phyloP scores from a whole-genome alignment of 1,284 basidiomycete species.

The Megacollybia platyphylla region DNA sequence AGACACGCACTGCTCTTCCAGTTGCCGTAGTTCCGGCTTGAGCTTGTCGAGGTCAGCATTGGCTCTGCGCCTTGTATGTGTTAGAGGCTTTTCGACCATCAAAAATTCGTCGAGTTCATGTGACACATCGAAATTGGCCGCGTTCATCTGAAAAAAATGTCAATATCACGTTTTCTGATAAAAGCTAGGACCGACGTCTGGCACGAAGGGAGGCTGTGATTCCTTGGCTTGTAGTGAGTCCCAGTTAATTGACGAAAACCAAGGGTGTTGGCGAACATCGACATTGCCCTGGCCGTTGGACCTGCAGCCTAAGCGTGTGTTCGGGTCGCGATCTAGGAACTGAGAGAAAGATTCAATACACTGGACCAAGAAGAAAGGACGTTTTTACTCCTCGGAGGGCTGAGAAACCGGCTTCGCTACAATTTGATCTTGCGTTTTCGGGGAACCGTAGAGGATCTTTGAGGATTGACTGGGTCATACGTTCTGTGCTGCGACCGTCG shows the following conservation, averaged over 20 bases:
- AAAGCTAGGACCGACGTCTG: constrained; percentile 53
- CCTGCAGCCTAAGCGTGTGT: constrained; percentile 72
- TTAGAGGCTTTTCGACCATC: constrained; percentile 93
- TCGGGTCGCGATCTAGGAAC: constrained; percentile 80
- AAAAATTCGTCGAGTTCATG: constrained; percentile 95
- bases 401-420: constrained; percentile 27
- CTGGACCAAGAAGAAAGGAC: constrained; percentile 3
- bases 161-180: constrained; percentile 5
- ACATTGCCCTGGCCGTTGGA: constrained; percentile 54
- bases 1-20: constrained; percentile 72
- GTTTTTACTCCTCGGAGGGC: constrained; percentile 37
- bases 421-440: constrained; percentile 31
- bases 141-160: constrained; percentile 53
- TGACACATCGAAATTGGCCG: constrained; percentile 94
- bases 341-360: constrained; percentile 20
- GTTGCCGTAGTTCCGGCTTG: constrained; percentile 80
- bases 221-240: constrained; percentile 64
- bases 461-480: constrained; percentile 73
- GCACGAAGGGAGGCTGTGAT: constrained; percentile 76
- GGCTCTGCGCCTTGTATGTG: constrained; percentile 81
- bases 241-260: constrained; percentile 83
- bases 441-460: constrained; percentile 58
- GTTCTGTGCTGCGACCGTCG: constrained; percentile 76
- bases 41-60: constrained; percentile 78
- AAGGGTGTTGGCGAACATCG: constrained; percentile 74